Evolutionary conservation across 495 filamentous ascomycete genomes (phyloP).

Genomic region (Cercophora scortea): DNA sequence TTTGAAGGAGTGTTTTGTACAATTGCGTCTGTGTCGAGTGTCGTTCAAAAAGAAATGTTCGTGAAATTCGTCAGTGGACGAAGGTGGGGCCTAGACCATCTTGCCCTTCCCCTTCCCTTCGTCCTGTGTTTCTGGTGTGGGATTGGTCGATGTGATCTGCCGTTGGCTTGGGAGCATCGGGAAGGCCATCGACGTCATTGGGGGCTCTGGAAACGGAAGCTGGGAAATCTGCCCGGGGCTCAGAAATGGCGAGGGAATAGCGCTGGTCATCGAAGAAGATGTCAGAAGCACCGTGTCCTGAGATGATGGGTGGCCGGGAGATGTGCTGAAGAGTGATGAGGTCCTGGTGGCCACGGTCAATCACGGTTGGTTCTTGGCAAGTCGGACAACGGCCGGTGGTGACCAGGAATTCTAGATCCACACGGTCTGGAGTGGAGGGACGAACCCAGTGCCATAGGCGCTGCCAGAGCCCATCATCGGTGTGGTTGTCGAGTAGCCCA

Average conservation of each 20-base stretch:
- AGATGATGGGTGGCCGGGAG: slow-evolving; percentile 24
- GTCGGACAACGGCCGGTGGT: slow-evolving; percentile 25
- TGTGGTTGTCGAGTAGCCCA: slow-evolving; percentile 26
- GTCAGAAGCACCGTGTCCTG: slow-evolving; percentile 21
- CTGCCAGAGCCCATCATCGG: slow-evolving; percentile 31
- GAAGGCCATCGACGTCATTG: slow-evolving; percentile 16
- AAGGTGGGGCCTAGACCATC: slow-evolving; percentile 5
- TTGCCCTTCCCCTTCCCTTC: slow-evolving; percentile 20
- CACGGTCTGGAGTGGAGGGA: slow-evolving; percentile 45
- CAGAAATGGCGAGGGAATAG: slow-evolving; percentile 30
- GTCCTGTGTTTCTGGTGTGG: slow-evolving; percentile 13
- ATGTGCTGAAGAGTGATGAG: slow-evolving; percentile 25
- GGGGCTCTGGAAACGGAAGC: slow-evolving; percentile 30
- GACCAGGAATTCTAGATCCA: slow-evolving; percentile 37
- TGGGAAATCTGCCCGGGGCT: slow-evolving; percentile 24
- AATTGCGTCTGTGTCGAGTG: slow-evolving; percentile 40
- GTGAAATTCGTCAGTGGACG: slow-evolving; percentile 10
- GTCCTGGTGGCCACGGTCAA: slow-evolving; percentile 44
- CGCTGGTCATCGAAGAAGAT: slow-evolving; percentile 11
- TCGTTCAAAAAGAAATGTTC: slow-evolving; percentile 8
- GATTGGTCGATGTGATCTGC: slow-evolving; percentile 19
- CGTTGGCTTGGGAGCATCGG: slow-evolving; percentile 20
- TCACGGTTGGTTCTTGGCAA: slow-evolving; percentile 30
- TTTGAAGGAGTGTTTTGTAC: slow-evolving; percentile 39
- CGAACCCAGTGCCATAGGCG: slow-evolving; percentile 48